These are phyloP conservation scores for Bjerkandera adusta DNA, from an alignment of 1,284 basidiomycete genomes.

Conservation along the genomic window DNA sequence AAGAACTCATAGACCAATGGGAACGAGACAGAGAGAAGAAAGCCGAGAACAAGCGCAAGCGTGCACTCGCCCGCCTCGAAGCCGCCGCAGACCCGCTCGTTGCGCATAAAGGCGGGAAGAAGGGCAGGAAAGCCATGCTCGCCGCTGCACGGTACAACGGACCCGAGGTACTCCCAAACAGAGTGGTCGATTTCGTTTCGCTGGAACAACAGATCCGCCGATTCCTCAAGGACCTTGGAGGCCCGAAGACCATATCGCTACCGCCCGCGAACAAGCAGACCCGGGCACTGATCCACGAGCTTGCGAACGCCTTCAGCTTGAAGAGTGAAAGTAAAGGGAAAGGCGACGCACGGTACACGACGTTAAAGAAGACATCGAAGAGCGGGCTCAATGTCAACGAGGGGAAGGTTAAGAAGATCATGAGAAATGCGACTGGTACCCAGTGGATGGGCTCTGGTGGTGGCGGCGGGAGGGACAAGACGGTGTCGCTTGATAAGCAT, in stretches of 20 bases:
- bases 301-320: conserved; percentile 74
- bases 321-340: conserved; percentile 76
- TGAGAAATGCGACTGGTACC: conserved; percentile 34
- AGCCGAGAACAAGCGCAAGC: conserved; percentile 69
- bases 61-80: conserved; percentile 56
- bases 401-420: conserved; percentile 54
- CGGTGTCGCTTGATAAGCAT: conserved; percentile 41
- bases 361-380: conserved; percentile 62
- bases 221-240: conserved; percentile 60
- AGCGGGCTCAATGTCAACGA: conserved; percentile 55
- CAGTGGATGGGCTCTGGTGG: conserved; percentile 32
- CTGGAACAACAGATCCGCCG: conserved; percentile 68
- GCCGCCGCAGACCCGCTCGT: conserved; percentile 54
- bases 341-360: conserved; percentile 63
- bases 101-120: conserved; percentile 62
- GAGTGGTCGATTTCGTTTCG: conserved; percentile 50
- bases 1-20: conserved; percentile 74
- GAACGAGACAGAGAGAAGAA: conserved; percentile 80
- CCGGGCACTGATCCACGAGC: conserved; percentile 72
- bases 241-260: conserved; percentile 54
- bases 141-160: conserved; percentile 49
- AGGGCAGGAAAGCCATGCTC: conserved; percentile 62
- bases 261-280: conserved; percentile 76
- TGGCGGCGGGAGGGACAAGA: conserved; percentile 29
- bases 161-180: conserved; percentile 44